Percentiles rank a stretch among this genome's conserved stretches.
Conservation (phyloP, 257 asterid species). For the Lantana camara region DNA sequence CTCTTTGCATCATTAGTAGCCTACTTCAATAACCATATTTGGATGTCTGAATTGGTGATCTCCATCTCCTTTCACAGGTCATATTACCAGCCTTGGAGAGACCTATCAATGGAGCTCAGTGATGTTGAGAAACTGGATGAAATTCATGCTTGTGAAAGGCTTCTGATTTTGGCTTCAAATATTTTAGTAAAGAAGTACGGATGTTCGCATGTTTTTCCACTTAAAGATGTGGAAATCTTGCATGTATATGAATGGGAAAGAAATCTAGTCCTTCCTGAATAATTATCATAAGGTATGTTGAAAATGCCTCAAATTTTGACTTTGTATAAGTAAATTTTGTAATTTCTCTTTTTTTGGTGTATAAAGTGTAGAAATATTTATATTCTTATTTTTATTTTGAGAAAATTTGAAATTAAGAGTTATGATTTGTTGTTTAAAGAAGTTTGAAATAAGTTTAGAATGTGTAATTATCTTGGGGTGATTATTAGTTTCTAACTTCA, state of each 20-base stretch:
- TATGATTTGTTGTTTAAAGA: too few species aligned
- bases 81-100: slow-evolving; percentile 73
- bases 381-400: too few species aligned
- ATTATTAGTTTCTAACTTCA: too few species aligned
- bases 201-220: slow-evolving; percentile 36
- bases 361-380: too few species aligned
- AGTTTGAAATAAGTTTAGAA: too few species aligned
- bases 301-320: not conserved
- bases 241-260: slow-evolving; percentile 66
- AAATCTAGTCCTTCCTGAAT: slow-evolving; percentile 39
- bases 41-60: not conserved
- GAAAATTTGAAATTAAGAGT: too few species aligned
- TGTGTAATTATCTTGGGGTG: too few species aligned
- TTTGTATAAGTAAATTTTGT: slow-evolving; percentile 2
- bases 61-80: slow-evolving; percentile 60
- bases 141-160: slow-evolving; percentile 73
- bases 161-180: slow-evolving; percentile 57
- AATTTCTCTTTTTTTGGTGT: too few species aligned
- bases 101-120: slow-evolving; percentile 41
- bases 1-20: not conserved
- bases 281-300: slow-evolving; percentile 8
- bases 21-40: not conserved
- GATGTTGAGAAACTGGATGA: slow-evolving; percentile 54
- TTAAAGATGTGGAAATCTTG: slow-evolving; percentile 44
- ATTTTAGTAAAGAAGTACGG: slow-evolving; percentile 41